These are phyloP conservation scores for Abrus precatorius DNA, from an alignment of 306 rosid genomes.

Conservation along the genomic window DNA sequence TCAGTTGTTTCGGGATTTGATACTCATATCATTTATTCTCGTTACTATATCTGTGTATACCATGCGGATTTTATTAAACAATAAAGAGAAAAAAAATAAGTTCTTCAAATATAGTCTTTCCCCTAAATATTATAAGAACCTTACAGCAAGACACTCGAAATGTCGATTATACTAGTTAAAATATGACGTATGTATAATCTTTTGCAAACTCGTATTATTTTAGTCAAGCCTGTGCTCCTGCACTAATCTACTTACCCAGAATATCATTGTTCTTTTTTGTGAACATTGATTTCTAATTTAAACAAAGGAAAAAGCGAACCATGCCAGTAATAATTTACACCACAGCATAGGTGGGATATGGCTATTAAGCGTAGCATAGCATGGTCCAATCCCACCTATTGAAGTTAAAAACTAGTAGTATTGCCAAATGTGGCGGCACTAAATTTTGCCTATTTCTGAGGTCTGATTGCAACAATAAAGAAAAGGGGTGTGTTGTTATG, in stretches of 20 bases:
- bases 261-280: not conserved
- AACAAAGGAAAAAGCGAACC: not conserved
- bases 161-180: not conserved
- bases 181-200: not conserved
- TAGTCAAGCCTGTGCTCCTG: not conserved
- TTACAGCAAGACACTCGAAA: not conserved
- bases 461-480: slow-evolving; percentile 25
- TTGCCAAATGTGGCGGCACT: slow-evolving; percentile 50
- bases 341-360: slow-evolving; percentile 25
- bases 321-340: slow-evolving; percentile 30
- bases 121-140: not conserved
- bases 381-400: slow-evolving; percentile 44
- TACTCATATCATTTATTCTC: not conserved
- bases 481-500: not conserved
- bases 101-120: not conserved
- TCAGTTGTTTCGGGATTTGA: not conserved
- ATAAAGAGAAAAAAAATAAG: too few relatives aligned
- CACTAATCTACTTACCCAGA: not conserved
- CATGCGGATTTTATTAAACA: not conserved
- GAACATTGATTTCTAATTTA: not conserved
- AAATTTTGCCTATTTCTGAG: slow-evolving; percentile 18
- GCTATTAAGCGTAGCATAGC: slow-evolving; percentile 35
- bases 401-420: slow-evolving; percentile 32
- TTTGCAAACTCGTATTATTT: not conserved
- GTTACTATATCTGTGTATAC: not conserved